Evolutionary conservation across 371 early-diverging fungal species (phyloP).

Genomic region (Mortierella sp.): DNA sequence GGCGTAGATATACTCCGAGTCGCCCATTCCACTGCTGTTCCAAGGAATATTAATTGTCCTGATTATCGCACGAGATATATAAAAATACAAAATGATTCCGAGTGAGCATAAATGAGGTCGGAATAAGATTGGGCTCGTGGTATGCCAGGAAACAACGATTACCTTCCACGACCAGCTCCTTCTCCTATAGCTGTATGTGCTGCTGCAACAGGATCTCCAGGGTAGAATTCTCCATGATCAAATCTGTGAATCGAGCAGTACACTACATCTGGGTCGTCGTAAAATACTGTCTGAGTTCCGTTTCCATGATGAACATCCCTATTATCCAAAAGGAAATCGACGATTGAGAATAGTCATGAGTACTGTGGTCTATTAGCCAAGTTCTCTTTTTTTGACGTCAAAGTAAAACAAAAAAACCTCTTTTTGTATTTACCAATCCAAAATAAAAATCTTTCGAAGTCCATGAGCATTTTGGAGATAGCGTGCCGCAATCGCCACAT

Average conservation of each 20-base stretch:
- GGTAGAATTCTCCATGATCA: slow-evolving; percentile 85
- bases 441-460: slow-evolving; percentile 76
- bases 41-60: slow-evolving; percentile 93
- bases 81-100: background rate
- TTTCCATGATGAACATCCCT: slow-evolving; percentile 97
- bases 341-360: too few relatives aligned
- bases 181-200: slow-evolving; percentile 69
- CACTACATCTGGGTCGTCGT: slow-evolving; percentile 79
- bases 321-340: slow-evolving; percentile 7
- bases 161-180: slow-evolving; percentile 75
- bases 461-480: slow-evolving; percentile 61
- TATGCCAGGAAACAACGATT: slow-evolving; percentile 26
- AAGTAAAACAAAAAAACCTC: background rate
- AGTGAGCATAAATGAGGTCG: background rate
- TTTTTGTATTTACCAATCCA: slow-evolving; percentile 81
- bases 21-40: slow-evolving; percentile 81
- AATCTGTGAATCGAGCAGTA: slow-evolving; percentile 91
- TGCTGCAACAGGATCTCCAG: slow-evolving; percentile 67
- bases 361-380: too few relatives aligned
- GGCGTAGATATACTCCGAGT: slow-evolving; percentile 89
- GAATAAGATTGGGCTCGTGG: too few relatives aligned
- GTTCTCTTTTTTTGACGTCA: too few relatives aligned
- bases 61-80: background rate
- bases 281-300: slow-evolving; percentile 89
- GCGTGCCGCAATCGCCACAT: slow-evolving; percentile 87